Percentiles rank a stretch among this genome's conserved stretches.
Evolutionary conservation across 352 stramenopile genomes (phyloP).

Genomic region (Globisporangium abappressorium): DNA sequence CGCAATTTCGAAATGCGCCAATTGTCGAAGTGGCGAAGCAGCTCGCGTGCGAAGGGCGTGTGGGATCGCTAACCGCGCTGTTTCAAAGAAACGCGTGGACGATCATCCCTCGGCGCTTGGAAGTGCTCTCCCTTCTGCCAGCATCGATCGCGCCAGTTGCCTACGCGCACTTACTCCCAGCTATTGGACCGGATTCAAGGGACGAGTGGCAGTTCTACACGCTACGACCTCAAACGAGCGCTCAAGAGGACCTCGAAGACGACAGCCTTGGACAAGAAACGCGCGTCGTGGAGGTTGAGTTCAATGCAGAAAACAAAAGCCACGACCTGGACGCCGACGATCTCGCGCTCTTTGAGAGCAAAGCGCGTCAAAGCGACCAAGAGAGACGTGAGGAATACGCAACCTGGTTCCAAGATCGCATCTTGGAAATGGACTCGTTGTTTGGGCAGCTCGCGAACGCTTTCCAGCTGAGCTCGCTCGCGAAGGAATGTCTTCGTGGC

Average conservation of each 20-base stretch:
- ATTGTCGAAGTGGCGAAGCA: constrained; percentile 39
- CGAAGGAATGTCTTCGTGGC: constrained; percentile 27
- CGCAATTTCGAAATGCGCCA: constrained; percentile 27
- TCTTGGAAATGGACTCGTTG: constrained; percentile 52
- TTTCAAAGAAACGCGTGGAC: constrained; percentile 52
- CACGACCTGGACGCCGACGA: constrained; percentile 47
- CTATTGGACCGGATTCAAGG: constrained; percentile 25
- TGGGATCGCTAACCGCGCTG: constrained; percentile 41
- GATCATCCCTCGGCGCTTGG: constrained; percentile 41
- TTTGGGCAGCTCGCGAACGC: constrained; percentile 59
- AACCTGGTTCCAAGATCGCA: constrained; percentile 48
- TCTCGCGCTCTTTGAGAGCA: constrained; percentile 33
- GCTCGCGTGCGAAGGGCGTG: constrained; percentile 47
- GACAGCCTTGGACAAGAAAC: neutral
- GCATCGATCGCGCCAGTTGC: constrained; percentile 29
- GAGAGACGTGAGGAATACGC: constrained; percentile 32
- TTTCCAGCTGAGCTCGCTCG: constrained; percentile 40
- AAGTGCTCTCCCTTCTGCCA: constrained; percentile 48
- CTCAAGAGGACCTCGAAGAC: constrained; percentile 4
- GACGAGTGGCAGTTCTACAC: constrained; percentile 44
- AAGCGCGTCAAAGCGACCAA: constrained; percentile 18
- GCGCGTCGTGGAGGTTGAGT: constrained; percentile 17
- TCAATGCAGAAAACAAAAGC: constrained; percentile 37
- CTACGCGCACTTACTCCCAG: constrained; percentile 53
- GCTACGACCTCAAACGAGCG: constrained; percentile 15